These are phyloP conservation scores for Pyricularia sp. DNA, from an alignment of 2,329 filamentous ascomycete species.

Conservation along the genomic window DNA sequence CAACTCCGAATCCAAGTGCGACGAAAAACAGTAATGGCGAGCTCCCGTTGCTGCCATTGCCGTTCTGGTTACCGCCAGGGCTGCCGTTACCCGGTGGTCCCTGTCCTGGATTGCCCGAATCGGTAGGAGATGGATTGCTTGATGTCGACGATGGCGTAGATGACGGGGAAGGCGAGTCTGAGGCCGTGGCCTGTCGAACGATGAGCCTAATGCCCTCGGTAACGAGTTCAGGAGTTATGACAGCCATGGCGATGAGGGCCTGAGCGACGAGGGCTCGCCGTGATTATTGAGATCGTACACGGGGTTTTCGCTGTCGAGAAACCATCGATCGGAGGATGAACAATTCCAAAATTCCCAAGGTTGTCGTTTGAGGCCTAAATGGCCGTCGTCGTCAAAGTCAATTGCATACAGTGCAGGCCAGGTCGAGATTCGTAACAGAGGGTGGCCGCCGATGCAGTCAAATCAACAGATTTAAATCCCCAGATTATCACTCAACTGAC, in stretches of 20 bases:
- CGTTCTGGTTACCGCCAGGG: slow-evolving; percentile 5
- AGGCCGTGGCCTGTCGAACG: slow-evolving; percentile 15
- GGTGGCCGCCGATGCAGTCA: neutral
- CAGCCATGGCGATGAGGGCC: slow-evolving; percentile 12
- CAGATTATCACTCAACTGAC: neutral
- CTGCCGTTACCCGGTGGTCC: slow-evolving; percentile 1
- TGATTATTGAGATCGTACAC: neutral
- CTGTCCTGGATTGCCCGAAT: slow-evolving; percentile 7
- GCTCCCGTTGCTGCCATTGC: slow-evolving; percentile 15
- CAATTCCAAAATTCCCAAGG: neutral
- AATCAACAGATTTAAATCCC: neutral
- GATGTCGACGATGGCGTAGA: slow-evolving; percentile 6
- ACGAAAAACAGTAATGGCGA: slow-evolving; percentile 30
- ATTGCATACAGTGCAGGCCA: neutral
- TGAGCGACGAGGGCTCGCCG: neutral
- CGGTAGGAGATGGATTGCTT: slow-evolving; percentile 8
- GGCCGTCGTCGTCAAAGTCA: neutral
- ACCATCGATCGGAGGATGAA: slow-evolving; percentile 1
- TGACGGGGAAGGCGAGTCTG: slow-evolving; percentile 1
- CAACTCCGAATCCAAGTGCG: slow-evolving; percentile 90
- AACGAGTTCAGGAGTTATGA: slow-evolving; percentile 16
- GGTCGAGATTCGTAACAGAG: too few species aligned
- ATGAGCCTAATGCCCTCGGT: slow-evolving; percentile 16
- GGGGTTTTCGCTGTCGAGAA: neutral
- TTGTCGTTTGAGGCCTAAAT: neutral